Evolutionary conservation across 331 rosid species (phyloP), one percentile per base, ranked within the genome.

Genomic region (Phaseolus coccineus): DNA sequence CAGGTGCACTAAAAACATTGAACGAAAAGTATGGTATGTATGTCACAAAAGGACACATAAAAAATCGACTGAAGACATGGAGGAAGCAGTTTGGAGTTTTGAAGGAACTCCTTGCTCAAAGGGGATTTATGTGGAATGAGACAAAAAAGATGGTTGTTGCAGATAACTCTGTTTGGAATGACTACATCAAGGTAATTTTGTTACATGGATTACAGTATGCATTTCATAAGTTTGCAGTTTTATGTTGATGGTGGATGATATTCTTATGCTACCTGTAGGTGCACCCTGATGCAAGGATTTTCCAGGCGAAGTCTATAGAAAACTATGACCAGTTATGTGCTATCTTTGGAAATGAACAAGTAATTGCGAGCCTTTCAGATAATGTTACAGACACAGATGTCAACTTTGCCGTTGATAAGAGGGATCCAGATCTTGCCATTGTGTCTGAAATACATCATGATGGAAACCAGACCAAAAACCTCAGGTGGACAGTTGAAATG

Each of bases 401-500:
- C 40, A 86, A 82, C 78, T 71, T 83, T 74, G 73, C 85, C 19
- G 77, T 59, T 72, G 76, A 76, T 63, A 83, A 85, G 66, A 79
- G 64, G 80, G 84, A 80, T 63, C 75, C 35, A 33, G 89, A 80
- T 48, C 71, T 69, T 59, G 19, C 66, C 53, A 52, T 53, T 68
- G 78, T 78, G 46, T 82, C 87, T 71, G 89, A 84, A 53, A 69
- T 73, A 63, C 85, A 74, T 53, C 78, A 76, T 75, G 85, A 69
- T 70, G 88, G 84, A 61, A 84, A 50, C 80, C 85, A 80, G 71
- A 62, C 75, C 42, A 87, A 84, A 83, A 83, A 15, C 4, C 69
- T 84, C 58, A 82, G 85, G 82, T 89, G 90, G 92, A 87, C 92
- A 66, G 79, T 70, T 62, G 83, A 86, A 82, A 89, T 89, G 92